Evolutionary conservation across 78 protist genomes (phyloP).

Genomic region (Guillardia theta): DNA sequence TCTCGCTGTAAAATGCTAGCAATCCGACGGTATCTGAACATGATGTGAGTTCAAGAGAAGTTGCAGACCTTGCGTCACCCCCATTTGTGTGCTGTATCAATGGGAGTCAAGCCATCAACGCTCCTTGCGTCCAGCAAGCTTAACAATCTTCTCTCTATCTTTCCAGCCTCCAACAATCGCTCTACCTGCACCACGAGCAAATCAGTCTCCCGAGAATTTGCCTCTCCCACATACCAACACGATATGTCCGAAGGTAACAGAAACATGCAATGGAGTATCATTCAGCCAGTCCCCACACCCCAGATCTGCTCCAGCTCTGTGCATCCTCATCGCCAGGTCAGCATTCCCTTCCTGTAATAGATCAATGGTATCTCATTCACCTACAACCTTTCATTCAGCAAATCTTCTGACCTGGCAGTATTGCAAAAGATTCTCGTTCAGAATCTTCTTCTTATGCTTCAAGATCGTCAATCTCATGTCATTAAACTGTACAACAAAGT

Average conservation of each 20-base stretch:
- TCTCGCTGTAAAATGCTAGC: too few species aligned
- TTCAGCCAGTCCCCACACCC: background rate
- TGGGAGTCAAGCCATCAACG: background rate
- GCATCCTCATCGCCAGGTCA: background rate
- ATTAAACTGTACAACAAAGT: background rate
- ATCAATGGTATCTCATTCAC: background rate
- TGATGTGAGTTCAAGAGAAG: too few species aligned
- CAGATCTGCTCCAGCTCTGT: background rate
- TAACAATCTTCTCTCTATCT: background rate
- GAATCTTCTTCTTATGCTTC: background rate
- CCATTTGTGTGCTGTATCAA: background rate
- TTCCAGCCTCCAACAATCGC: background rate
- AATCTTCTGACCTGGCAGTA: background rate
- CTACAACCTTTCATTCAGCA: background rate
- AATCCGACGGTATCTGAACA: too few species aligned
- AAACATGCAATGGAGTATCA: background rate
- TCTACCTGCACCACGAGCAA: background rate
- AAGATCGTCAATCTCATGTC: background rate
- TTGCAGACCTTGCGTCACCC: too few species aligned
- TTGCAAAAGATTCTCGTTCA: background rate
- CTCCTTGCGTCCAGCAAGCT: background rate
- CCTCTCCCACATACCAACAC: background rate
- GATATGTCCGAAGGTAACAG: background rate
- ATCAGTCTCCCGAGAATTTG: background rate
- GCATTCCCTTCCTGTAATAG: background rate